These are phyloP conservation scores for Carex pumila DNA, from an alignment of 176 grass and related monocot genomes.

Conservation along the genomic window DNA sequence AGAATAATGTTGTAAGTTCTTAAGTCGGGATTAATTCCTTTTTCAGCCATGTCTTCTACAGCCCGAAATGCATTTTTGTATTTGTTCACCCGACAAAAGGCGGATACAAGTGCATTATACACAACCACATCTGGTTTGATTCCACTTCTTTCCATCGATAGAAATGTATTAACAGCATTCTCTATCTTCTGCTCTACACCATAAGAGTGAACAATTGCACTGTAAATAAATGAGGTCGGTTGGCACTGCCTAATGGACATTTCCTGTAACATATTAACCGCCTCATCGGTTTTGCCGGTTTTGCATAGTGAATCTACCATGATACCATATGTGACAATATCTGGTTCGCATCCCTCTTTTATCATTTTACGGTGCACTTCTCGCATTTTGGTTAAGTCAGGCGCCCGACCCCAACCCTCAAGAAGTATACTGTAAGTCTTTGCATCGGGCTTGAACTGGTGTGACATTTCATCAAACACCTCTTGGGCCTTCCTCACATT, in stretches of 20 bases:
- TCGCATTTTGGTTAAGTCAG: constrained; percentile 84
- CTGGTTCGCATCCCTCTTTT: constrained; percentile 54
- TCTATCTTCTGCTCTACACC: constrained; percentile 77
- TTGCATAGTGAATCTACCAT: constrained; percentile 94
- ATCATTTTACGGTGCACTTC: constrained; percentile 68
- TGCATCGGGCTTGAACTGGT: constrained; percentile 46
- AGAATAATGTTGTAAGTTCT: constrained; percentile 87
- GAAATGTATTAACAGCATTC: constrained; percentile 77
- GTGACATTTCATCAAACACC: constrained; percentile 73
- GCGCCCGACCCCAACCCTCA: constrained; percentile 87
- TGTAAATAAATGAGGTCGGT: constrained; percentile 82
- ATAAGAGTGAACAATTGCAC: constrained; percentile 65
- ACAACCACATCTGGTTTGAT: constrained; percentile 77
- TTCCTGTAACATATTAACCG: constrained; percentile 51
- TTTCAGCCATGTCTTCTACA: constrained; percentile 70
- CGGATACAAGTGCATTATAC: constrained; percentile 74
- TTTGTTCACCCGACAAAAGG: constrained; percentile 74
- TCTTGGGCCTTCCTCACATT: constrained; percentile 86
- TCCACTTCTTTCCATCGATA: constrained; percentile 72
- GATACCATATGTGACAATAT: constrained; percentile 91
- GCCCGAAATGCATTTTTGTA: constrained; percentile 74
- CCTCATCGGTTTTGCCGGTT: constrained; percentile 59
- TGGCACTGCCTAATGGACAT: constrained; percentile 55
- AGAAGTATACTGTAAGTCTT: constrained; percentile 98
- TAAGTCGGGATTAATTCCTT: constrained; percentile 55